Base-by-base conservation (phyloP, 257 asterid species). In the Solanum piurae region DNA sequence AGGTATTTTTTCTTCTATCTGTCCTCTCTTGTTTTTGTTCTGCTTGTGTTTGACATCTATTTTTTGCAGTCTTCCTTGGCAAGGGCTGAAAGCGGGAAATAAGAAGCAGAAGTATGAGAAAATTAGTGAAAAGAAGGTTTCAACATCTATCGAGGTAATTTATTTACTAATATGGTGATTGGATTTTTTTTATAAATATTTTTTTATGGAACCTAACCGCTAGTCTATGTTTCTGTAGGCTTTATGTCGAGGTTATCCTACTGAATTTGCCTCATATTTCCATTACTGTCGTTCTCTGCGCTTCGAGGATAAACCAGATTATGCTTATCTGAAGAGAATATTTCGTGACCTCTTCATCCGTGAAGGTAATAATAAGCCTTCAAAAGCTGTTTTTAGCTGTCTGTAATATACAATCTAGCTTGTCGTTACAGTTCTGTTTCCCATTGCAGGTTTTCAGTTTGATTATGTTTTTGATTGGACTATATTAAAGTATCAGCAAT, bases 401-500 rank as follows among this genome's bases (percentile, higher is more conserved):
- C 40, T 62, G 38, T 38, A 66, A 25, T 25, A 25, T 25, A 11
- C 58, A 38, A 36, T 84, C 62, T 85, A 37, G n/a, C 46, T 74
- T 18, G 69, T 14, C 42, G 71, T 49, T 58, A n/a, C 49, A 75
- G 13, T 72, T 72, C 66, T 31, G 64, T 13, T 80, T 74, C 58
- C 27, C 52, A 68, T 88, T 88, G 83, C 91, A 96, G 99, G 99
- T 84, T 96, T 96, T 92, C 99, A 95, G 89, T 96, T 95, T 86
- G 99, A 96, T 91, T 93, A 96, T 93, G 98, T 96, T 86, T 96
- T 96, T 92, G 99, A 96, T 91, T 95, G 99, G 99, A 96, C 99
- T 85, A 96, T 96, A 64, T 92, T 96, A 94, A 96, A 94, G 94
- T 96, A 94, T 89, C 99, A 94, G 91, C 99, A 96, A 90, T 94